These are phyloP conservation scores for Luffa aegyptiaca DNA, from an alignment of 306 rosid species.

Conservation along the genomic window DNA sequence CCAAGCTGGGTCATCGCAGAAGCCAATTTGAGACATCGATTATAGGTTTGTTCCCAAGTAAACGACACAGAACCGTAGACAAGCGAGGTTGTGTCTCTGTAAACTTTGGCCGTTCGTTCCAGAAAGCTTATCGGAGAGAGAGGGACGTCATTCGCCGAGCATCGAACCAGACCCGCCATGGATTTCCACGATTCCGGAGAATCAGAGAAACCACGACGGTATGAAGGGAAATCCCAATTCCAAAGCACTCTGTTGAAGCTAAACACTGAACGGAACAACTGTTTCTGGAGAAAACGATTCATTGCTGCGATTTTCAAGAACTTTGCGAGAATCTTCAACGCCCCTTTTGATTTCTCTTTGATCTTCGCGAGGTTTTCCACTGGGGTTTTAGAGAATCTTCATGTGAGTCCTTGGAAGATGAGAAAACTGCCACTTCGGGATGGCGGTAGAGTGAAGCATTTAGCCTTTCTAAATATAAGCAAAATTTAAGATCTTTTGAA, in stretches of 20 bases:
- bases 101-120: constrained; percentile 64
- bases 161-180: constrained; percentile 48
- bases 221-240: neutral
- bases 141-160: constrained; percentile 57
- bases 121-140: constrained; percentile 63
- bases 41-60: constrained; percentile 61
- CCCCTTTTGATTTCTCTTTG: neutral
- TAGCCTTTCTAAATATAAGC: neutral
- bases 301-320: neutral
- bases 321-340: neutral
- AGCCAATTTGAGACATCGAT: constrained; percentile 57
- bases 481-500: neutral
- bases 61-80: constrained; percentile 40
- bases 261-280: neutral
- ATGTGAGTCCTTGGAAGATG: neutral
- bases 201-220: neutral
- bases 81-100: constrained; percentile 44
- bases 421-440: neutral
- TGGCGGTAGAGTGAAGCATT: neutral
- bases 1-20: constrained; percentile 58
- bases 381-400: neutral
- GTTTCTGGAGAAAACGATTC: neutral
- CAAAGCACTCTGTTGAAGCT: neutral
- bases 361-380: neutral
- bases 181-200: constrained; percentile 45